Base-by-base conservation (phyloP, 768 basidiomycete species). In the Filobasidium floriforme region DNA sequence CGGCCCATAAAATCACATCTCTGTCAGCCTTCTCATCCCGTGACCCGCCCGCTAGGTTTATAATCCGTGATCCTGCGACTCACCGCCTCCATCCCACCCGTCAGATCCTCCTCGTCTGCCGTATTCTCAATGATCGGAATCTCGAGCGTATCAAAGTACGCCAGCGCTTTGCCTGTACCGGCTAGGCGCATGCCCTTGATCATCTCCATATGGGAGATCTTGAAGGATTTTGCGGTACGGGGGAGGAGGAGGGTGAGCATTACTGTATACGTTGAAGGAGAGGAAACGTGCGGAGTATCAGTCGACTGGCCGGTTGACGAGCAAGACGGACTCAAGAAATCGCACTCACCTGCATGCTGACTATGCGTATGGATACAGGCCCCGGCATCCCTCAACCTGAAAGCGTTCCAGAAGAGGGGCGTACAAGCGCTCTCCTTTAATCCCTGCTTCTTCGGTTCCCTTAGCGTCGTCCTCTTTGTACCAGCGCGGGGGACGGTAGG, bases 361-460 rank as follows among this genome's bases (percentile, higher is more conserved):
- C 88, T 90, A 74, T 92, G 91, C 0, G 90, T 92, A 74, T 92
- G 91, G 68, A 93, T 90, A 72, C 90, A 92, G 52, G 89, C 89
- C 0, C 88, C 88, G 1, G 90, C 89, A 66, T 83, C 80, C 24
- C 89, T 82, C 69, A 89, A 79, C 40, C 87, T 87, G 74, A 91
- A 93, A 1, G 90, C 89, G 73, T 90, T 91, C 89, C 89, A 92
- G 81, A 93, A 93, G 18, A 92, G 81, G 14, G 91, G 91, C 0
- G 90, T 92, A 76, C 91, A 92, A 0, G 88, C 88, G 0, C 88
- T 89, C 73, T 92, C 89, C 72, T 89, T 91, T 67, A 92, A 82
- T 0, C 80, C 80, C 75, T 85, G 84, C 68, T 81, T 76, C 12
- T 81, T 80, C 11, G 91, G 90, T 29, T 87, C 85, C 61, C 90